phyloP scores from a whole-genome alignment of 768 basidiomycete species.

The Sistotremastrum niveocremeum region DNA sequence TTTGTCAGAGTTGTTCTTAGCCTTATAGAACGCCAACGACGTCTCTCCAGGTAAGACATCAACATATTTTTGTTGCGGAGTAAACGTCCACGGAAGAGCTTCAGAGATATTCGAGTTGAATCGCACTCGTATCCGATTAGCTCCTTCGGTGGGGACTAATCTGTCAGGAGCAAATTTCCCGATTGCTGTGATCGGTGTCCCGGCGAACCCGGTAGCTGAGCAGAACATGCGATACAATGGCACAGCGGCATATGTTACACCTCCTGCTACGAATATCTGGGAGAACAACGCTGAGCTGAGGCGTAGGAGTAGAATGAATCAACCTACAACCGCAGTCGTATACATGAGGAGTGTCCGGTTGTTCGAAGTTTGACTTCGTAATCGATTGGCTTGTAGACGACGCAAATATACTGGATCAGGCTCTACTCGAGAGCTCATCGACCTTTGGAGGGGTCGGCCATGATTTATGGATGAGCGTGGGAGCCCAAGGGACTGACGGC shows the following conservation, averaged over 20 bases:
- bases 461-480: no score
- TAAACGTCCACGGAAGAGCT: conserved; percentile 85
- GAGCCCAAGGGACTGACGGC: no score
- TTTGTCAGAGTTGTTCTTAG: conserved; percentile 68
- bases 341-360: conserved; percentile 79
- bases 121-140: conserved; percentile 76
- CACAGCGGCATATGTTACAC: conserved; percentile 92
- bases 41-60: conserved; percentile 92
- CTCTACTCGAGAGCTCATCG: no score
- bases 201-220: conserved; percentile 92
- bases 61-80: conserved; percentile 81
- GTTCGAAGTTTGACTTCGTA: no score
- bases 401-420: no score
- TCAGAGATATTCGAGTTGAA: conserved; percentile 92
- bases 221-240: conserved; percentile 98
- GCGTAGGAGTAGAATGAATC: not conserved
- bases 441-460: no score
- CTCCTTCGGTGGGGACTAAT: conserved; percentile 57
- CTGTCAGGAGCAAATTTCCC: conserved; percentile 76
- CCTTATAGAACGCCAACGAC: conserved; percentile 90
- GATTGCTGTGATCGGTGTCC: conserved; percentile 83
- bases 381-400: no score
- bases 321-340: conserved; percentile 62
- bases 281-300: conserved; percentile 1
- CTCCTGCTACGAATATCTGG: conserved; percentile 67